These are phyloP conservation scores for Phytophthora brassicae DNA, from an alignment of 352 stramenopile genomes.

Conservation along the genomic window DNA sequence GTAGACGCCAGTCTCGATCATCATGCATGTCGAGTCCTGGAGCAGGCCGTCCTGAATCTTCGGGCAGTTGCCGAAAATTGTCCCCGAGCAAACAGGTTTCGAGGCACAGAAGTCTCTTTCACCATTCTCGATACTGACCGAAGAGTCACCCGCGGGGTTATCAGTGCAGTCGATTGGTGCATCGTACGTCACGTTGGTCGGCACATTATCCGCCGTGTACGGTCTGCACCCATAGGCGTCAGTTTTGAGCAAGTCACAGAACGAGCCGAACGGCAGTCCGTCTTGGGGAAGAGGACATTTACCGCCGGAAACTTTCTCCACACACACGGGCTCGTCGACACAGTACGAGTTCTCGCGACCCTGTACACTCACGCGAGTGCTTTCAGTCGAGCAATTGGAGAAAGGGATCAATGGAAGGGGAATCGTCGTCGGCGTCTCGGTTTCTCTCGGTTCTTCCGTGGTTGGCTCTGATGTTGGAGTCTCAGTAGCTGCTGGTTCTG, in stretches of 20 bases:
- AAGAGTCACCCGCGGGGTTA: slow-evolving; percentile 29
- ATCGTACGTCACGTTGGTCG: slow-evolving; percentile 25
- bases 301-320: slow-evolving; percentile 29
- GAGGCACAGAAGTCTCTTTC: slow-evolving; percentile 26
- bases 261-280: slow-evolving; percentile 42
- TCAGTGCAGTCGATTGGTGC: slow-evolving; percentile 29
- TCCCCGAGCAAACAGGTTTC: slow-evolving; percentile 32
- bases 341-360: slow-evolving; percentile 48
- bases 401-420: slow-evolving; percentile 10
- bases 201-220: slow-evolving; percentile 27
- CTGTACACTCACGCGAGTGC: slow-evolving; percentile 34
- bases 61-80: slow-evolving; percentile 40
- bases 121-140: slow-evolving; percentile 30
- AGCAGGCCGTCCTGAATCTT: slow-evolving; percentile 29
- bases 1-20: slow-evolving; percentile 35
- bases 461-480: not conserved
- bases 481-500: not conserved
- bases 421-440: not conserved
- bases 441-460: not conserved
- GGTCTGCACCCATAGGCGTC: slow-evolving; percentile 51
- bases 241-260: slow-evolving; percentile 42
- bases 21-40: slow-evolving; percentile 33
- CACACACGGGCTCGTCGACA: slow-evolving; percentile 36
- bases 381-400: slow-evolving; percentile 11
- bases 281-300: slow-evolving; percentile 41